A percentile compares a stretch with the other conserved stretches of the same genome.
phyloP scores from a whole-genome alignment of 2,329 filamentous ascomycete species.

The Anthostomella pinea region DNA sequence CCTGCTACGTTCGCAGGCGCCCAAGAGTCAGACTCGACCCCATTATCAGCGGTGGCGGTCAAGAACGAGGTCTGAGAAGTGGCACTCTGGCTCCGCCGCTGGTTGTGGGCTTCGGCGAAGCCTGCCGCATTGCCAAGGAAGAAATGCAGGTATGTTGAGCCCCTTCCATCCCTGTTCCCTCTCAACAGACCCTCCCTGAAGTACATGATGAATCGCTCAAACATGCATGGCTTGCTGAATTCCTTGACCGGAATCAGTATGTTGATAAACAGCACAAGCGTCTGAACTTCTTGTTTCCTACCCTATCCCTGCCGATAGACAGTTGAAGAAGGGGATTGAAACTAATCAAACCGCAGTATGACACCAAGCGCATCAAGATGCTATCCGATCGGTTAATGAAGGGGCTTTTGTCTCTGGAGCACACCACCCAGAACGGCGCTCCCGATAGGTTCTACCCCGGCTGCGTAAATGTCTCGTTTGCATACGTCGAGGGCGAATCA shows the following conservation, averaged over 20 bases:
- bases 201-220: constrained; percentile 76
- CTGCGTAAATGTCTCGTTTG: constrained; percentile 97
- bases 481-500: constrained; percentile 97
- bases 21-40: constrained; percentile 93
- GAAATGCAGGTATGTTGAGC: constrained; percentile 77
- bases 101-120: constrained; percentile 91
- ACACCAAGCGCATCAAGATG: constrained; percentile 76
- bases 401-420: constrained; percentile 83
- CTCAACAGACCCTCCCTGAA: too few species aligned
- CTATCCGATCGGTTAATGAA: constrained; percentile 82
- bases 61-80: constrained; percentile 91
- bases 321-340: background rate
- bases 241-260: constrained; percentile 57
- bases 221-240: constrained; percentile 93
- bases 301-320: background rate
- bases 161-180: constrained; percentile 15
- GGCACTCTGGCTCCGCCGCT: constrained; percentile 88
- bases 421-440: constrained; percentile 89
- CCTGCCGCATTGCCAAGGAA: constrained; percentile 84
- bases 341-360: constrained; percentile 62
- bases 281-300: constrained; percentile 48
- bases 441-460: constrained; percentile 83
- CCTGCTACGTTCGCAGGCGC: constrained; percentile 89
- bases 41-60: constrained; percentile 92
- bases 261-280: constrained; percentile 65